A percentile compares a stretch with the other conserved stretches of the same genome.
Evolutionary conservation across 2,329 filamentous ascomycete genomes (phyloP).

Genomic region (Monosporascus sp.): DNA sequence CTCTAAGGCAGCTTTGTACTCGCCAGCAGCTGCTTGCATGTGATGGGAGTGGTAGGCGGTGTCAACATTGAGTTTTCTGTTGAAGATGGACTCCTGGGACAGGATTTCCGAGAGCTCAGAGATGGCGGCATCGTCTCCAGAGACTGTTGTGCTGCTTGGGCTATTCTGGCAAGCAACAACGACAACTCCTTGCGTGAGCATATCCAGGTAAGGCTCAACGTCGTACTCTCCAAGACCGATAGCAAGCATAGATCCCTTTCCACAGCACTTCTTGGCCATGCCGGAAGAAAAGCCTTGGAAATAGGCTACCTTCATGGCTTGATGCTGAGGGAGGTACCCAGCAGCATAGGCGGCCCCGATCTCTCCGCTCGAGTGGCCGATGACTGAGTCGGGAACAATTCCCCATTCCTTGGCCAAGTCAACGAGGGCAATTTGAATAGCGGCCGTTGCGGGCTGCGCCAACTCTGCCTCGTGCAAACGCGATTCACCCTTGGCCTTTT

Average conservation of each 20-base stretch:
- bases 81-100: constrained; percentile 13
- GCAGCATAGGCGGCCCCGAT: constrained; percentile 6
- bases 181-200: constrained; percentile 8
- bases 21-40: constrained; percentile 11
- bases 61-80: constrained; percentile 5
- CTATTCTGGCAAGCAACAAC: constrained; percentile 19
- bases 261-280: background rate
- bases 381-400: background rate
- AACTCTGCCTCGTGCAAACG: background rate
- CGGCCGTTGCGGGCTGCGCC: constrained; percentile 2
- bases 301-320: constrained; percentile 1
- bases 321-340: background rate
- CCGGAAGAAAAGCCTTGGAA: constrained; percentile 2
- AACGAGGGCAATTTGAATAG: constrained; percentile 5
- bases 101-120: background rate
- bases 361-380: constrained; percentile 6
- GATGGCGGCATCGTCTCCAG: constrained; percentile 13
- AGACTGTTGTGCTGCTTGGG: constrained; percentile 18
- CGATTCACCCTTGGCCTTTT: constrained; percentile 16
- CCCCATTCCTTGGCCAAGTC: background rate
- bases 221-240: constrained; percentile 12
- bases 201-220: constrained; percentile 6
- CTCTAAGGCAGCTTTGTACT: constrained; percentile 10
- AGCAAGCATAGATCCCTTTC: constrained; percentile 18
- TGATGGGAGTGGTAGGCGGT: constrained; percentile 19